These are phyloP conservation scores for Yamadazyma endophytica DNA, from an alignment of 805 yeast species.

Conservation along the genomic window DNA sequence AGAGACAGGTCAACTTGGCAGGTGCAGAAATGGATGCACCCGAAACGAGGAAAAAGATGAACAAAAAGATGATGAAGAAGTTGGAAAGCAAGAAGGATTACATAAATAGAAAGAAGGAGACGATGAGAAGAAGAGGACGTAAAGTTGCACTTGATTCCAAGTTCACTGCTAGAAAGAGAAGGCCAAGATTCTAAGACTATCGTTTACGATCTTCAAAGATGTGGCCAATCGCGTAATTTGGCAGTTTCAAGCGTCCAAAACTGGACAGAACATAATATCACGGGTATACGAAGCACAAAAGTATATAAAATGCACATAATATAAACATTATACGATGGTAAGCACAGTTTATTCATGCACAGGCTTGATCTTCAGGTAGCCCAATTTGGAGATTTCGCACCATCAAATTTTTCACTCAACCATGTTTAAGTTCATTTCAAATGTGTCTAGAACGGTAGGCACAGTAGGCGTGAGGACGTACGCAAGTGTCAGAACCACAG, in stretches of 20 bases:
- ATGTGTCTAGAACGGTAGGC: no score
- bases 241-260: not conserved
- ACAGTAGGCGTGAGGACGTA: no score
- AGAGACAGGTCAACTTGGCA: constrained; percentile 66
- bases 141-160: constrained; percentile 85
- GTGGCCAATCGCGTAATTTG: not conserved
- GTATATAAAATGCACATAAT: no score
- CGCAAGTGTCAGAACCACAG: no score
- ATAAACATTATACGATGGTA: no score
- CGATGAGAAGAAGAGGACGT: constrained; percentile 89
- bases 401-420: no score
- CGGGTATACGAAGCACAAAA: no score
- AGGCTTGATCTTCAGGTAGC: no score
- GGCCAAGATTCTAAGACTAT: constrained; percentile 31
- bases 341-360: no score
- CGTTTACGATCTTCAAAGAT: not conserved
- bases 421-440: no score
- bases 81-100: constrained; percentile 76
- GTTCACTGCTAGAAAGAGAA: constrained; percentile 76
- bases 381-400: no score
- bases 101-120: constrained; percentile 86
- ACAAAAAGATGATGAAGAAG: constrained; percentile 47
- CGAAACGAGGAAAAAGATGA: constrained; percentile 34
- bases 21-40: constrained; percentile 80
- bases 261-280: no score